Evolutionary conservation across 2,329 filamentous ascomycete species (phyloP).

Genomic region (Neoscytalidium dimidiatum): DNA sequence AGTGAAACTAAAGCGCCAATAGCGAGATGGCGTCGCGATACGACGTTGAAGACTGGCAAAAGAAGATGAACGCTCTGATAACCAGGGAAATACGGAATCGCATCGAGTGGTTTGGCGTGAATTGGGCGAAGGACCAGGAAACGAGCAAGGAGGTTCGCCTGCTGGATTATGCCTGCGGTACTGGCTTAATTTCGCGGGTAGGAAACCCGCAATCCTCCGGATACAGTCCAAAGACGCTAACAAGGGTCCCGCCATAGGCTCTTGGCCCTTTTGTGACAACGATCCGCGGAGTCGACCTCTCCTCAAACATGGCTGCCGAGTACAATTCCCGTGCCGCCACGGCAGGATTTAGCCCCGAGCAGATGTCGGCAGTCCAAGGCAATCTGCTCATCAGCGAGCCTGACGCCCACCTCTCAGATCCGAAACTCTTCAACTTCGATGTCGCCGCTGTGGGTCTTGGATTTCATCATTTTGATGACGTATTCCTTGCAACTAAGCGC

Average conservation of each 20-base stretch:
- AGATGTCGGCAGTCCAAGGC: constrained; percentile 33
- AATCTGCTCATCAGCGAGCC: constrained; percentile 39
- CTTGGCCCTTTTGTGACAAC: constrained; percentile 64
- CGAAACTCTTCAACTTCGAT: constrained; percentile 44
- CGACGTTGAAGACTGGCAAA: constrained; percentile 55
- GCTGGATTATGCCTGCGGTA: constrained; percentile 77
- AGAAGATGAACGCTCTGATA: constrained; percentile 56
- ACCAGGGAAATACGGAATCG: constrained; percentile 55
- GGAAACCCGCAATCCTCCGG: constrained; percentile 24
- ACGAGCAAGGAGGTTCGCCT: constrained; percentile 47
- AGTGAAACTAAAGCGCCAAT: constrained; percentile 11
- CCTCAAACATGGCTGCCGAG: constrained; percentile 67
- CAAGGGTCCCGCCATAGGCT: constrained; percentile 43
- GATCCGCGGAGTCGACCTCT: constrained; percentile 69
- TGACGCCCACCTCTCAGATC: constrained; percentile 24
- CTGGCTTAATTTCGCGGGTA: constrained; percentile 66
- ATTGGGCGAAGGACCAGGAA: constrained; percentile 45
- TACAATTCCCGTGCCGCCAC: constrained; percentile 62
- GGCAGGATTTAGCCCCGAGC: constrained; percentile 23
- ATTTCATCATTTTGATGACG: constrained; percentile 59
- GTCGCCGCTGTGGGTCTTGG: constrained; percentile 45
- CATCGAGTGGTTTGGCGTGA: constrained; percentile 63
- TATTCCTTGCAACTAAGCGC: constrained; percentile 58
- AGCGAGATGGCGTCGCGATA: constrained; percentile 59
- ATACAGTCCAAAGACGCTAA: constrained; percentile 7